phyloP scores from a whole-genome alignment of 345 rosid species.

The Salix purpurea region DNA sequence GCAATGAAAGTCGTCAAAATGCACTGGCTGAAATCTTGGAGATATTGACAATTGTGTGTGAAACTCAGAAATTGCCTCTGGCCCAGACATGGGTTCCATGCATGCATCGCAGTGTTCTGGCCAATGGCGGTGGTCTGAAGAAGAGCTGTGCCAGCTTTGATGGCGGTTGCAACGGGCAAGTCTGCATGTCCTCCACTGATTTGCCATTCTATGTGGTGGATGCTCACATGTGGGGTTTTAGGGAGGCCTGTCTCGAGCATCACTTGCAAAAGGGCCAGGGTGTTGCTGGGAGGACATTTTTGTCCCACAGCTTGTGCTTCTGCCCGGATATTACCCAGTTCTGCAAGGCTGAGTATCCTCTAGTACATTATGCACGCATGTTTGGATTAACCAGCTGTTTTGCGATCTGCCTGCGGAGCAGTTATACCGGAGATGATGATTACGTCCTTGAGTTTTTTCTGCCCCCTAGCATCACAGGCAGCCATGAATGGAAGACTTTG shows the following conservation, averaged over 20 bases:
- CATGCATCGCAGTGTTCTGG: conserved; percentile 77
- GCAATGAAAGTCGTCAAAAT: conserved; percentile 80
- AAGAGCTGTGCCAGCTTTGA: conserved; percentile 86
- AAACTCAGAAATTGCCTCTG: conserved; percentile 78
- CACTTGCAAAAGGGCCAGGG: conserved; percentile 96
- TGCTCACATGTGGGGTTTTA: conserved; percentile 90
- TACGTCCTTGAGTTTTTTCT: conserved; percentile 84
- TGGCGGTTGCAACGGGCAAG: conserved; percentile 80
- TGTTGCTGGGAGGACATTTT: conserved; percentile 82
- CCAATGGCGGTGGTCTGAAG: conserved; percentile 82
- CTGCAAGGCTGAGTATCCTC: conserved; percentile 83
- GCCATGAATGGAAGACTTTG: conserved; percentile 46
- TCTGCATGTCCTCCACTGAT: conserved; percentile 93
- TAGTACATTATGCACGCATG: conserved; percentile 96
- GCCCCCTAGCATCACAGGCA: conserved; percentile 47
- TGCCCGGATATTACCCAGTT: conserved; percentile 62
- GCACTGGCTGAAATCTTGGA: conserved; percentile 88
- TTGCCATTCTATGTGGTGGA: conserved; percentile 81
- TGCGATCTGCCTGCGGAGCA: conserved; percentile 74
- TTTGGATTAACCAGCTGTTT: conserved; percentile 70
- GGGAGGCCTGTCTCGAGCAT: conserved; percentile 90
- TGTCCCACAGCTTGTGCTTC: conserved; percentile 70
- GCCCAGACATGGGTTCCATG: conserved; percentile 99
- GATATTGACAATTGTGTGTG: conserved; percentile 78
- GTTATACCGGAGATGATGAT: conserved; percentile 73